Percentiles rank a stretch among this genome's conserved stretches.
phyloP scores from a whole-genome alignment of 352 stramenopile genomes.

The Vaucheria bursata region DNA sequence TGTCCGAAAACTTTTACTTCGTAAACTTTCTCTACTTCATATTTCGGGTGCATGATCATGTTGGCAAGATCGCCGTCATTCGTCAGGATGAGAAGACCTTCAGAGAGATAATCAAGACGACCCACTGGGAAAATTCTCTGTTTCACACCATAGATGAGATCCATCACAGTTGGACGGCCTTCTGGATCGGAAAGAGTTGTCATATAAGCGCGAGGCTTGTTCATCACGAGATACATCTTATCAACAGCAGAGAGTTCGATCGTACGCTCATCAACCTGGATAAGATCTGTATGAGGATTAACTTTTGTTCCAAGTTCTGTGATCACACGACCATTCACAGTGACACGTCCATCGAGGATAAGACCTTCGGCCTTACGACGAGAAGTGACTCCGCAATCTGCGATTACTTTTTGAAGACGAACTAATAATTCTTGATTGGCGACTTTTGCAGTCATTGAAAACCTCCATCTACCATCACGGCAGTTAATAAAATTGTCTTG shows the following conservation, averaged over 20 bases:
- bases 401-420: slow-evolving; percentile 1
- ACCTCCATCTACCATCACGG: not conserved
- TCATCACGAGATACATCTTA: not conserved
- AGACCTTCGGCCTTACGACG: not conserved
- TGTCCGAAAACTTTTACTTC: slow-evolving; percentile 3
- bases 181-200: not conserved
- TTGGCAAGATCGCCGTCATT: not conserved
- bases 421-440: not conserved
- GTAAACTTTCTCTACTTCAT: not conserved
- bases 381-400: not conserved
- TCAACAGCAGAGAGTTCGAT: not conserved
- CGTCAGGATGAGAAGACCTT: not conserved
- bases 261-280: not conserved
- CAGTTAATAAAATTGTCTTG: not conserved
- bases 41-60: not conserved
- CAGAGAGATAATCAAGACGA: not conserved
- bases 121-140: not conserved
- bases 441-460: not conserved
- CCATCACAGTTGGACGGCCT: not conserved
- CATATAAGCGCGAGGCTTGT: not conserved
- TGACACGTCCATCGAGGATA: not conserved
- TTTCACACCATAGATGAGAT: not conserved
- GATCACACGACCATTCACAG: not conserved
- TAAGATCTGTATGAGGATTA: not conserved
- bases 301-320: not conserved